Evolutionary conservation across 2,329 filamentous ascomycete species (phyloP).

Genomic region (Aschersonia sp.): DNA sequence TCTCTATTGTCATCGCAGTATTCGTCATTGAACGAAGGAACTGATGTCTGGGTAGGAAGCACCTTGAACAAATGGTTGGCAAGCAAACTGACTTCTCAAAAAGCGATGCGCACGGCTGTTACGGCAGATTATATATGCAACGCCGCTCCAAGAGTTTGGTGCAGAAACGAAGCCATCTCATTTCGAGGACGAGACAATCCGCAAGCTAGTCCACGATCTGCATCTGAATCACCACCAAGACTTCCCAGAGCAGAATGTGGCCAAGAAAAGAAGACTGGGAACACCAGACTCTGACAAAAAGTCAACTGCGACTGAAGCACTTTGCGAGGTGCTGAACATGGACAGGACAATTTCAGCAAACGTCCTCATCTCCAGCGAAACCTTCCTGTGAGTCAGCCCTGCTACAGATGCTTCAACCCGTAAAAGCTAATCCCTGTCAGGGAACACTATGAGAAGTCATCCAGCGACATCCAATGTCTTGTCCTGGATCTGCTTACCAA

Average conservation of each 20-base stretch:
- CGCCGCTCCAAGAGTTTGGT: conserved; percentile 8
- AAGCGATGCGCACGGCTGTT: conserved; percentile 17
- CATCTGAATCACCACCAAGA: conserved; percentile 11
- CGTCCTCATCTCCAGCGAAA: conserved; percentile 15
- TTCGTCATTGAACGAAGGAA: conserved; percentile 15
- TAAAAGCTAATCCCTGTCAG: conserved; percentile 13
- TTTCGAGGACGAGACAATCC: conserved; percentile 14
- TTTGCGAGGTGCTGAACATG: conserved; percentile 16
- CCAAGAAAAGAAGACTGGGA: conserved; percentile 17
- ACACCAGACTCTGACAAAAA: conserved; percentile 8
- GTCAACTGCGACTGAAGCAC: conserved; percentile 7
- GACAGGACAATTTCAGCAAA: conserved; percentile 8
- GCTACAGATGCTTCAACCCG: background rate
- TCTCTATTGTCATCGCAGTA: conserved; percentile 19
- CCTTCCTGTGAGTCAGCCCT: conserved; percentile 29
- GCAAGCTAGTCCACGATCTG: conserved; percentile 14
- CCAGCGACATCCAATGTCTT: conserved; percentile 34
- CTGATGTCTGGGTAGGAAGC: conserved; percentile 25
- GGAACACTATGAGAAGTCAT: conserved; percentile 26
- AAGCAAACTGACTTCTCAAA: background rate
- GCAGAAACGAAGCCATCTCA: conserved; percentile 13
- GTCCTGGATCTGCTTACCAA: conserved; percentile 40
- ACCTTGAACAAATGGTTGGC: background rate
- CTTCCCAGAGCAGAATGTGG: conserved; percentile 4
- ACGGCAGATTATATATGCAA: conserved; percentile 10